A percentile compares a stretch with the other conserved stretches of the same genome.
Conservation (phyloP, 306 rosid genomes). For the Medicago ruthenica region DNA sequence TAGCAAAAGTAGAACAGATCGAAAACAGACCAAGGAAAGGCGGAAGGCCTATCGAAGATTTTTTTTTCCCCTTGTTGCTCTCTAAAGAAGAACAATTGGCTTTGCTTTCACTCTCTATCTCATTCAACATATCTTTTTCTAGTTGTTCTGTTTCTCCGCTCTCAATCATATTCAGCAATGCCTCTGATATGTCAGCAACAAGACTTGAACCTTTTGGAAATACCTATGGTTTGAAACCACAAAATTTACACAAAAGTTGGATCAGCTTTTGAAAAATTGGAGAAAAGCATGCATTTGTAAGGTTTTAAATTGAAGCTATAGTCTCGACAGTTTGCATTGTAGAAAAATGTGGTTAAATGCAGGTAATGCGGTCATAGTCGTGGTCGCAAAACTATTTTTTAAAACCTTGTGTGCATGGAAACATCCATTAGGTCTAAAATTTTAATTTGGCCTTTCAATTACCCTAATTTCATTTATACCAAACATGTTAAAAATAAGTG, state of each 20-base stretch:
- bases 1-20: slow-evolving; percentile 30
- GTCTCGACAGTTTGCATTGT: not conserved
- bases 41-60: slow-evolving; percentile 8
- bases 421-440: slow-evolving; percentile 5
- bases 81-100: not conserved
- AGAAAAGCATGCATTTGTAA: not conserved
- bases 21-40: slow-evolving; percentile 42
- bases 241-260: not conserved
- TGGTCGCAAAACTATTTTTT: not conserved
- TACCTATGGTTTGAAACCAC: not conserved
- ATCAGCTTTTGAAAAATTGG: not conserved
- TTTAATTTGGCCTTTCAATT: too few species aligned
- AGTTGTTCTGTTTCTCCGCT: slow-evolving; percentile 37
- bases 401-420: not conserved
- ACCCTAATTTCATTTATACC: slow-evolving; percentile 1
- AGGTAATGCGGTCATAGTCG: not conserved
- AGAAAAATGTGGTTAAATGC: not conserved
- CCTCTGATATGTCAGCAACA: slow-evolving; percentile 38
- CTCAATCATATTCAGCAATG: slow-evolving; percentile 40
- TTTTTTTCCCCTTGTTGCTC: not conserved
- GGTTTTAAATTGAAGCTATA: not conserved
- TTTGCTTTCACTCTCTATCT: not conserved
- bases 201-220: slow-evolving; percentile 38
- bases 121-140: slow-evolving; percentile 37
- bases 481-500: slow-evolving; percentile 4